A percentile compares a stretch with the other conserved stretches of the same genome.
phyloP scores from a whole-genome alignment of 116 monocot genomes.

The Trichopus zeylanicus region DNA sequence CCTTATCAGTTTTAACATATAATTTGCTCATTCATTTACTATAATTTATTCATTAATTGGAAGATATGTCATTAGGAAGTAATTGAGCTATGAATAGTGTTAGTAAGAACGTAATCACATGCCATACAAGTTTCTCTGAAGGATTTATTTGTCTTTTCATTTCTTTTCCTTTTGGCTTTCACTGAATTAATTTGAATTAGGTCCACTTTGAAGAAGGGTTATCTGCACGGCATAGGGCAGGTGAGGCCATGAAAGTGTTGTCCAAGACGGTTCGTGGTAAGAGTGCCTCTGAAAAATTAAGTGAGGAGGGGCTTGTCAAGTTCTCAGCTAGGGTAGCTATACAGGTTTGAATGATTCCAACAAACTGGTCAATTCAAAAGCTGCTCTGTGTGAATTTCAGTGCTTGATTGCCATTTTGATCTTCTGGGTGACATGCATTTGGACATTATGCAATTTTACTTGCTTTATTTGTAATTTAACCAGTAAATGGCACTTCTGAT shows the following conservation, averaged over 20 bases:
- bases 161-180: not conserved
- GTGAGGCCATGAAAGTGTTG: slow-evolving; percentile 48
- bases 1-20: too few species aligned
- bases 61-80: too few species aligned
- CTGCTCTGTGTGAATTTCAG: not conserved
- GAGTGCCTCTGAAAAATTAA: slow-evolving; percentile 68
- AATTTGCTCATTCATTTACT: too few species aligned
- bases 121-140: too few species aligned
- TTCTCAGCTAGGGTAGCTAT: slow-evolving; percentile 54
- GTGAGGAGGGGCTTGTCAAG: slow-evolving; percentile 74
- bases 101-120: not conserved
- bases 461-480: too few species aligned
- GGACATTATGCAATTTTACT: not conserved
- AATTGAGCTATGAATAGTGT: too few species aligned
- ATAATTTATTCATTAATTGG: too few species aligned
- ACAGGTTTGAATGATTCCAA: slow-evolving; percentile 38
- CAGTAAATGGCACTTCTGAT: too few species aligned
- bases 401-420: not conserved
- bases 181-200: slow-evolving; percentile 26
- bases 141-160: not conserved
- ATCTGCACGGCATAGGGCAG: slow-evolving; percentile 43
- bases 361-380: not conserved
- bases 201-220: slow-evolving; percentile 89
- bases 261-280: slow-evolving; percentile 65
- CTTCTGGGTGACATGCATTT: not conserved